Conservation (phyloP, 164 flowering plant genomes). For the Dillenia turbinata region DNA sequence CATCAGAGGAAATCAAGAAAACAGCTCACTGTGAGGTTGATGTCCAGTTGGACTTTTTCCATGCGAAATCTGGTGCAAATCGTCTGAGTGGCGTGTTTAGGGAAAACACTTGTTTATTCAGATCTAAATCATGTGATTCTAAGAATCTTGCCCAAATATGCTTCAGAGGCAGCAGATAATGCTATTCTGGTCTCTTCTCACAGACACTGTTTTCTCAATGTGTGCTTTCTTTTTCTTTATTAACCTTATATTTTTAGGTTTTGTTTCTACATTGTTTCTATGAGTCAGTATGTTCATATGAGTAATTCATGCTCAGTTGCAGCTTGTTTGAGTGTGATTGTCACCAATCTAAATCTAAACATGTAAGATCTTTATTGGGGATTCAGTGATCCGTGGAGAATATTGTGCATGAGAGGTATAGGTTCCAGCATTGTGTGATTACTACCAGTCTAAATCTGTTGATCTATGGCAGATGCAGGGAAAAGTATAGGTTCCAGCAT, state of each 20-base stretch:
- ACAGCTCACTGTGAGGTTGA: conserved; percentile 92
- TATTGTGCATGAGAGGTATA: too few relatives aligned
- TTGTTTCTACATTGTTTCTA: background rate
- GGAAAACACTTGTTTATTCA: conserved; percentile 82
- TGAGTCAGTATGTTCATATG: too few relatives aligned
- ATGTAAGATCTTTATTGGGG: too few relatives aligned
- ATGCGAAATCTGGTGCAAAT: conserved; percentile 69
- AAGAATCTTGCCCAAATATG: conserved; percentile 77
- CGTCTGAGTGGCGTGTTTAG: conserved; percentile 72
- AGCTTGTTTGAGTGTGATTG: too few relatives aligned
- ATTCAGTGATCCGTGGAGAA: too few relatives aligned
- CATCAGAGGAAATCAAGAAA: conserved; percentile 58
- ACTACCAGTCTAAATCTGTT: too few relatives aligned
- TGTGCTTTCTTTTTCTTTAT: conserved; percentile 32
- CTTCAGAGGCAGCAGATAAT: conserved; percentile 61
- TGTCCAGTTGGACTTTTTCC: conserved; percentile 77
- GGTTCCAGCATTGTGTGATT: too few relatives aligned
- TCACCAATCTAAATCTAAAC: too few relatives aligned
- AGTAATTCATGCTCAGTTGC: too few relatives aligned
- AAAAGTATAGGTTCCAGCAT: too few relatives aligned
- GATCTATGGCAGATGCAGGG: too few relatives aligned
- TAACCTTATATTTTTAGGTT: background rate
- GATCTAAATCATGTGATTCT: conserved; percentile 74
- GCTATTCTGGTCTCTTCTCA: conserved; percentile 94
- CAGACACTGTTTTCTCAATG: conserved; percentile 91